Base-by-base conservation (phyloP, 2,329 filamentous ascomycete genomes). In the Ophiocordyceps australis region DNA sequence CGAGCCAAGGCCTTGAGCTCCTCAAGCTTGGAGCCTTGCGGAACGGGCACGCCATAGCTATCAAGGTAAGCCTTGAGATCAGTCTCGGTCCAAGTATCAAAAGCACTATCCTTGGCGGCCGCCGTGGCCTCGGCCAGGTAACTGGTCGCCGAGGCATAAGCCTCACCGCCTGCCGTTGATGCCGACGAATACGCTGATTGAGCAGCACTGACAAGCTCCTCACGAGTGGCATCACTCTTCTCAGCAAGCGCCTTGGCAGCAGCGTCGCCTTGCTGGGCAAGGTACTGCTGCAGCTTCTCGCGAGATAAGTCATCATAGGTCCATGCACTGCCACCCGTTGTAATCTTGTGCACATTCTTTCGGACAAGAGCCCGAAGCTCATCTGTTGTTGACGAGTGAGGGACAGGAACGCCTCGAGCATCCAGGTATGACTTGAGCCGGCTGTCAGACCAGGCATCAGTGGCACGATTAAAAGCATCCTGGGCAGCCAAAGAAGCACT, bases 41-140 rank as follows among this genome's bases (percentile, higher is more conserved):
- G 74, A 21, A 65, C 59, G 5, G 58, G 49, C 21, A 86, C 55
- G 20, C 80, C 80, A 35, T 82, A 86, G 33, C 70, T 76, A 43
- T 86, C 79, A 6, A 86, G 65, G 41, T 85, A 86, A 2, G 66
- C 55, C 59, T 86, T 85, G 33, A 89, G 57, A 15, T 86, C 76
- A 23, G 63, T 65, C 39, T 70, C 63, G 29, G 62, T 76, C 79
- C 79, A 86, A 1, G 66, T 67, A 27, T 82, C 70, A 35, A 86
- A 86, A 2, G 65, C 57, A 14, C 50, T 59, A 24, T 69, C 57
- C 55, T 80, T 82, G 24, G 61, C 74, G 8, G 64, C 44, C 29
- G 64, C 63, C 5, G 78, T 80, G 16, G 70, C 69, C 31, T 69
- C 55, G 8, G 73, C 54, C 3, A 85, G 56, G 39, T 78, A 79